Evolutionary conservation across 257 asterid species (phyloP).

Genomic region (Mitragyna speciosa): DNA sequence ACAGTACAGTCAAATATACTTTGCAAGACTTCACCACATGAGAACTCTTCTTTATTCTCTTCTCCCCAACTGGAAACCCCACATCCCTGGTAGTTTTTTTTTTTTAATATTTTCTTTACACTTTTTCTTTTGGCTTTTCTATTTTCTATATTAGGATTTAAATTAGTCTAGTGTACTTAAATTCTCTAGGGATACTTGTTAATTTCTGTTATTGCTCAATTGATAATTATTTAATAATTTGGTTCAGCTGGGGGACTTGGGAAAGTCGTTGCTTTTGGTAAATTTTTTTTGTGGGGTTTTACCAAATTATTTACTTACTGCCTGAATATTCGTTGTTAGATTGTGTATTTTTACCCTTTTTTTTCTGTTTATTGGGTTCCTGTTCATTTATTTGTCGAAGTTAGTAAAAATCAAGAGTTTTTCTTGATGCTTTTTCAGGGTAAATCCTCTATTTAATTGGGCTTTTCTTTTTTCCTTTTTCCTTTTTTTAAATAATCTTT

Average conservation of each 20-base stretch:
- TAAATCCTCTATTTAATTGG: neutral
- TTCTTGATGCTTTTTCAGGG: neutral
- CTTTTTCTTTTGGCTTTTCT: neutral
- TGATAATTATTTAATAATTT: neutral
- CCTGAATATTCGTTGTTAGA: neutral
- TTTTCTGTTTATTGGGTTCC: neutral
- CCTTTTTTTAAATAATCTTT: too few relatives aligned
- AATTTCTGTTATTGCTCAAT: neutral
- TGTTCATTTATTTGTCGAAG: neutral
- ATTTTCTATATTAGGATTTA: neutral
- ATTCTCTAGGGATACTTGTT: neutral
- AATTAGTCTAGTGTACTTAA: too few relatives aligned
- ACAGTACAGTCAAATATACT: constrained; percentile 94
- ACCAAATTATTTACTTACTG: neutral
- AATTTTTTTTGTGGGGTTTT: neutral
- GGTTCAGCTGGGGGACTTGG: neutral
- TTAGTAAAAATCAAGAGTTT: neutral
- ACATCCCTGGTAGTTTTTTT: constrained; percentile 51
- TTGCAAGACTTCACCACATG: constrained; percentile 88
- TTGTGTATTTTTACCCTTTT: neutral
- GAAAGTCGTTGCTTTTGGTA: neutral
- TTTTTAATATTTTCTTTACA: neutral
- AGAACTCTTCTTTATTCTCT: constrained; percentile 87
- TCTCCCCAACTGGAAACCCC: constrained; percentile 85
- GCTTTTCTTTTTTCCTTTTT: neutral